phyloP scores from a whole-genome alignment of 2,329 filamentous ascomycete genomes.

The Rhynchosporium graminicola region DNA sequence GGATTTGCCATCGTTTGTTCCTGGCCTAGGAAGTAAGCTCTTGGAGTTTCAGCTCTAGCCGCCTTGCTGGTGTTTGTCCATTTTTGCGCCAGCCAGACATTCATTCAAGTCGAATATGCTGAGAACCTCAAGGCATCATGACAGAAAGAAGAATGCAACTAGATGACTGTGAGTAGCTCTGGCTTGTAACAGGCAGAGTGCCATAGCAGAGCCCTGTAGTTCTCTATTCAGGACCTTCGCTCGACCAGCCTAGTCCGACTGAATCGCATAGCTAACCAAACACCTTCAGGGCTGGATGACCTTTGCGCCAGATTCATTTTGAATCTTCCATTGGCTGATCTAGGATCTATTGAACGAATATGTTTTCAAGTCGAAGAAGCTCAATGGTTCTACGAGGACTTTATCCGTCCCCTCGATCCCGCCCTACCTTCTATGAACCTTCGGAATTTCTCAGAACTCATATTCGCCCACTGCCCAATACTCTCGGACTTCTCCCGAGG shows the following conservation, averaged over 20 bases:
- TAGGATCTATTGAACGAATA: slow-evolving; percentile 86
- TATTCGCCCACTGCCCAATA: slow-evolving; percentile 92
- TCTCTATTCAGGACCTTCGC: not conserved
- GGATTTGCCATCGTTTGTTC: slow-evolving; percentile 7
- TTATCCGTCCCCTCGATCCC: slow-evolving; percentile 87
- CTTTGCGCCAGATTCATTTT: slow-evolving; percentile 97
- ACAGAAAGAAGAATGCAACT: slow-evolving; percentile 77
- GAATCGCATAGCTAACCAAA: slow-evolving; percentile 26
- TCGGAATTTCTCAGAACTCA: slow-evolving; percentile 81
- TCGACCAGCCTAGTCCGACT: slow-evolving; percentile 15
- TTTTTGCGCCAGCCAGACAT: slow-evolving; percentile 15
- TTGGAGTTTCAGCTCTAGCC: slow-evolving; percentile 20
- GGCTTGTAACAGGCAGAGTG: not conserved
- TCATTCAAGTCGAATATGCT: slow-evolving; percentile 56
- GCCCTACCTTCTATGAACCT: slow-evolving; percentile 82
- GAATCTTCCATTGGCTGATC: slow-evolving; percentile 89
- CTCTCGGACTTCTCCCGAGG: slow-evolving; percentile 78
- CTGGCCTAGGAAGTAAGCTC: slow-evolving; percentile 6
- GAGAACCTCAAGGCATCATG: slow-evolving; percentile 63
- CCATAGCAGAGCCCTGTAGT: not conserved
- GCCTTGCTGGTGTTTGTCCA: slow-evolving; percentile 15
- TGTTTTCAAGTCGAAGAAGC: slow-evolving; percentile 99
- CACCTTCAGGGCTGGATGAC: slow-evolving; percentile 81
- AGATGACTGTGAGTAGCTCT: slow-evolving; percentile 73
- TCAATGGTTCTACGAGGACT: slow-evolving; percentile 99